Evolutionary conservation across 2,329 filamentous ascomycete genomes (phyloP), one percentile per base, ranked within the genome.

Genomic region (Fusarium xylarioides): DNA sequence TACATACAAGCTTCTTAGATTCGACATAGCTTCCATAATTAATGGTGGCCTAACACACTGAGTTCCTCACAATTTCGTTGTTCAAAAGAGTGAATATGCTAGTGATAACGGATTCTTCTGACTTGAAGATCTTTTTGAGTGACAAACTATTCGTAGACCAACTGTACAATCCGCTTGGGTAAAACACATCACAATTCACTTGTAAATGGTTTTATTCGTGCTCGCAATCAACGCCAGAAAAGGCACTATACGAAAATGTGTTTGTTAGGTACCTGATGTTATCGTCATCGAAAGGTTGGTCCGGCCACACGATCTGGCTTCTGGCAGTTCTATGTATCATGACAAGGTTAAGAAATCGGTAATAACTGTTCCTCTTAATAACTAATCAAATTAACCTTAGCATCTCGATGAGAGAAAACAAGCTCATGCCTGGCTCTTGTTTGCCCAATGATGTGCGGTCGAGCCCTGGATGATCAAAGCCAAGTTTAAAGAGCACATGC

Each of bases 251-350:
- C 3, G 14, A n/a, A 49, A 8, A 49, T 4, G 19, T 8, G 46
- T 16, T 11, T 2, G 2, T 30, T 30, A 3, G 7, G 15, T 32
- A 10, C 11, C 4, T 7, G 21, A n/a, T 23, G 3, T 2, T n/a
- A 23, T 6, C 46, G 4, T 23, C 46, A 32, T 50, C 21, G 28
- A 19, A 4, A 32, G 5, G 4, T 18, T 32, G 9, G 28, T 19
- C 14, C 43, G 9, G 0, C 40, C 23, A 42, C 28, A 38, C 37
- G 37, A 38, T 28, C 28, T 28, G 28, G 28, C 28, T 28, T 8
- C 18, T 21, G 11, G 26, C 3, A 32, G 5, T 49, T 32, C 15
- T 11, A n/a, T 4, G 3, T 7, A n/a, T 18, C 44, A 47, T 19
- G 7, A 30, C 19, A 5, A 14, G 28, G 15, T n/a, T 18, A 14